Percentiles rank a stretch among this genome's conserved stretches.
Conservation (phyloP, 345 rosid species). For the Heritiera fomes region DNA sequence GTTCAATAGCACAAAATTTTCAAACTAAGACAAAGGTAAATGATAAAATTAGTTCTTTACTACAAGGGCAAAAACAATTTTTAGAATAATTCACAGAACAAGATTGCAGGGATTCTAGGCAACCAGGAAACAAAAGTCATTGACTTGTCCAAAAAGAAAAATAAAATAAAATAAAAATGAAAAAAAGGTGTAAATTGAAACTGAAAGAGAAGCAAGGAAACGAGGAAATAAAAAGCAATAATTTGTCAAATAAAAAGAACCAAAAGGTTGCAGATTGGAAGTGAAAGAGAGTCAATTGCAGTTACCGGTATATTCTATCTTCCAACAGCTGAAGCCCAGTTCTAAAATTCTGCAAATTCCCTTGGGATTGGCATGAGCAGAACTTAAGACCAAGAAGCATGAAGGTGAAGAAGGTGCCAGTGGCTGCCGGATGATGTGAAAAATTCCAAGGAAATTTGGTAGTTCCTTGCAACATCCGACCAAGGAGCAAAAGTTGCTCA, state of each 20-base stretch:
- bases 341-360: constrained; percentile 84
- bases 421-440: constrained; percentile 93
- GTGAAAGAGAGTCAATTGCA: constrained; percentile 8
- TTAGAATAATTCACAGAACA: background rate
- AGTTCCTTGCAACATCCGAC: constrained; percentile 90
- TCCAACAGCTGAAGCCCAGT: constrained; percentile 88
- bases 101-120: background rate
- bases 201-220: background rate
- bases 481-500: constrained; percentile 94
- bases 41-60: background rate
- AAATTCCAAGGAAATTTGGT: constrained; percentile 86
- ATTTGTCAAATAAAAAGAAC: background rate
- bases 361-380: constrained; percentile 82
- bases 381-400: constrained; percentile 99
- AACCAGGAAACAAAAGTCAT: background rate
- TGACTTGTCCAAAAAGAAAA: constrained; percentile 2
- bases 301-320: constrained; percentile 92
- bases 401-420: constrained; percentile 92
- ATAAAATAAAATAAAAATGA: background rate
- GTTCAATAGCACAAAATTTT: background rate
- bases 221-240: background rate
- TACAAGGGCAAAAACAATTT: background rate
- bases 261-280: background rate
- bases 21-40: background rate
- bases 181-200: background rate